Evolutionary conservation across 331 rosid species (phyloP).

Genomic region (Telfairia occidentalis): DNA sequence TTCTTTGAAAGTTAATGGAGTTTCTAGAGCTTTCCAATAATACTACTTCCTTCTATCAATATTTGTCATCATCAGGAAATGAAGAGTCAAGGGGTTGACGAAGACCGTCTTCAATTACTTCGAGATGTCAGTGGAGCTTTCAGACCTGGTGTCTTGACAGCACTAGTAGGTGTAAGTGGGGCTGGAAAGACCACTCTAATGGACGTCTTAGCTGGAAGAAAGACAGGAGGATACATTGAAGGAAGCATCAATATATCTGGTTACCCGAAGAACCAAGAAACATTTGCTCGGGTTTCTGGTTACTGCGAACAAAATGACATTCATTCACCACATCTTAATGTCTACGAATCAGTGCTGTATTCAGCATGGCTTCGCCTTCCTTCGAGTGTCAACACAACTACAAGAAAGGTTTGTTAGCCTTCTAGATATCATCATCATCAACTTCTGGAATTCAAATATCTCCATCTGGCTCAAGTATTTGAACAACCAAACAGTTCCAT

Average conservation of each 20-base stretch:
- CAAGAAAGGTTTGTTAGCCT: slow-evolving; percentile 21
- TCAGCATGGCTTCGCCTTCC: slow-evolving; percentile 47
- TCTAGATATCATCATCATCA: not conserved
- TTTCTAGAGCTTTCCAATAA: not conserved
- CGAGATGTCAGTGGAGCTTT: slow-evolving; percentile 39
- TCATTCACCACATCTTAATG: slow-evolving; percentile 37
- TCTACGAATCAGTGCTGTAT: slow-evolving; percentile 31
- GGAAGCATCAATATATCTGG: slow-evolving; percentile 38
- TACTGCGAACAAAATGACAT: slow-evolving; percentile 44
- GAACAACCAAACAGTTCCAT: not conserved
- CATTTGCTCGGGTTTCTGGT: slow-evolving; percentile 36
- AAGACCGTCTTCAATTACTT: slow-evolving; percentile 32
- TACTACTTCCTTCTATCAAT: not conserved
- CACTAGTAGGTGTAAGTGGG: slow-evolving; percentile 42
- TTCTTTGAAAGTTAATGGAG: not conserved
- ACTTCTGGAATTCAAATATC: not conserved
- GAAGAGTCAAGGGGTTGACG: slow-evolving; percentile 27
- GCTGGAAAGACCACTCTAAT: slow-evolving; percentile 44
- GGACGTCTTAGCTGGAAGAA: slow-evolving; percentile 45
- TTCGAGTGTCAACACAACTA: slow-evolving; percentile 16
- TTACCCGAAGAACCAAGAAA: slow-evolving; percentile 35
- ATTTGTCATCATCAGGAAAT: slow-evolving; percentile 29
- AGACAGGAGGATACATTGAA: slow-evolving; percentile 35
- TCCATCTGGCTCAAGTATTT: not conserved
- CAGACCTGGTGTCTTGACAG: slow-evolving; percentile 42